Percentiles rank a stretch among this genome's conserved stretches.
These are phyloP conservation scores for Piloderma croceum DNA, from an alignment of 768 basidiomycete genomes.

Conservation along the genomic window DNA sequence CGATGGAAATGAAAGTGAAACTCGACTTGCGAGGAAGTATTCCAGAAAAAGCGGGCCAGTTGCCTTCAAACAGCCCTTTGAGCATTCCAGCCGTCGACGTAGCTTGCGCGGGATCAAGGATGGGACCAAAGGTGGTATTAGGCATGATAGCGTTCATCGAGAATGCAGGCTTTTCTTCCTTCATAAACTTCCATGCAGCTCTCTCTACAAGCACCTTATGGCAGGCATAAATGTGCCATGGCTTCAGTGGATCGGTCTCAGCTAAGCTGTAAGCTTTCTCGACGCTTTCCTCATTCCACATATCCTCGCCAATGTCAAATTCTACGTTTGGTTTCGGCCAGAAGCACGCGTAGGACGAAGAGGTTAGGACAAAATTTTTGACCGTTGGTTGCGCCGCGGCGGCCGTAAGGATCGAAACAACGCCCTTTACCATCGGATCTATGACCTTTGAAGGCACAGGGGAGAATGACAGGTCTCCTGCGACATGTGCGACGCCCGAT, in stretches of 20 bases:
- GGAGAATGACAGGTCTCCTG: neutral
- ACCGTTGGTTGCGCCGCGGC: constrained; percentile 34
- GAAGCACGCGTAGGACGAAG: constrained; percentile 25
- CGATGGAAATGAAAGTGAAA: constrained; percentile 10
- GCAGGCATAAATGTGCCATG: constrained; percentile 8
- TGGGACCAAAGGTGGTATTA: neutral
- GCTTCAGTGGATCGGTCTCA: neutral
- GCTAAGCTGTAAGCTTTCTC: constrained; percentile 13
- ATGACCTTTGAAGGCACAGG: constrained; percentile 7
- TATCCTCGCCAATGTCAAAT: constrained; percentile 7
- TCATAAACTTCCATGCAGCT: constrained; percentile 16
- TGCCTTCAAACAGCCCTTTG: neutral
- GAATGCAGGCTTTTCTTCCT: constrained; percentile 1
- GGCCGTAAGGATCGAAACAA: constrained; percentile 26
- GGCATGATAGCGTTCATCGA: constrained; percentile 8
- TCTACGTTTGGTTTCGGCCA: constrained; percentile 6
- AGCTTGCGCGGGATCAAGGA: constrained; percentile 1
- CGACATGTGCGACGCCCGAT: neutral
- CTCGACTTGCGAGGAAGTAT: constrained; percentile 4
- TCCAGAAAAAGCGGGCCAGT: constrained; percentile 4
- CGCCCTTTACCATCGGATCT: constrained; percentile 14
- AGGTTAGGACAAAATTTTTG: constrained; percentile 40
- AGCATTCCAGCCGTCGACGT: neutral
- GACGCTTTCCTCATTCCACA: constrained; percentile 17
- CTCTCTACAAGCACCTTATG: constrained; percentile 19